Percentiles rank a stretch among this genome's conserved stretches.
These are phyloP conservation scores for Penicillium glabrum DNA, from an alignment of 2,329 filamentous ascomycete genomes.

Conservation along the genomic window DNA sequence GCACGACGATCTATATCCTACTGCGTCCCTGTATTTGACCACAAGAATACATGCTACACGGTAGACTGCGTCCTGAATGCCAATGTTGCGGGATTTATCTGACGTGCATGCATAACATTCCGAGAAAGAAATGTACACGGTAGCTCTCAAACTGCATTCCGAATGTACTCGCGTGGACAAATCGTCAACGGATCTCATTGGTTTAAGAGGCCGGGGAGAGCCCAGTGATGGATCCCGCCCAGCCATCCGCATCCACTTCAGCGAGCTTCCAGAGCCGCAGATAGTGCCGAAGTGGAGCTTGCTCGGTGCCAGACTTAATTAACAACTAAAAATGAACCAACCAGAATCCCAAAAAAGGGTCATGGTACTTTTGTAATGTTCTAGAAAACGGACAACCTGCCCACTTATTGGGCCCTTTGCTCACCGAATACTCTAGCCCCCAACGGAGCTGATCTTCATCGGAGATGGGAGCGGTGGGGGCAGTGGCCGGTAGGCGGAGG, in stretches of 20 bases:
- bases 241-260: constrained; percentile 15
- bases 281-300: constrained; percentile 22
- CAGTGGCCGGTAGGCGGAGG: constrained; percentile 7
- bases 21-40: no score
- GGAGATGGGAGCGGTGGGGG: not conserved
- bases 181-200: constrained; percentile 11
- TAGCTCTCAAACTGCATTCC: constrained; percentile 19
- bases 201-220: constrained; percentile 19
- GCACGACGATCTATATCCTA: not conserved
- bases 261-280: constrained; percentile 28
- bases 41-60: not conserved
- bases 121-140: constrained; percentile 13
- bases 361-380: not conserved
- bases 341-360: not conserved
- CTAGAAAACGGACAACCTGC: not conserved
- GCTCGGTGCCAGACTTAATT: constrained; percentile 1
- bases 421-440: not conserved
- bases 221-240: constrained; percentile 8
- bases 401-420: not conserved
- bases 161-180: constrained; percentile 5
- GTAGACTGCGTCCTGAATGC: not conserved
- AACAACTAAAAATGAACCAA: constrained; percentile 1
- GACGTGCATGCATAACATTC: not conserved
- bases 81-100: constrained; percentile 1
- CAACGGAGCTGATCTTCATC: not conserved